Percentiles rank a stretch among this genome's conserved stretches.
Evolutionary conservation across 208 protist genomes (phyloP).

Genomic region (Leishmania tropica): DNA sequence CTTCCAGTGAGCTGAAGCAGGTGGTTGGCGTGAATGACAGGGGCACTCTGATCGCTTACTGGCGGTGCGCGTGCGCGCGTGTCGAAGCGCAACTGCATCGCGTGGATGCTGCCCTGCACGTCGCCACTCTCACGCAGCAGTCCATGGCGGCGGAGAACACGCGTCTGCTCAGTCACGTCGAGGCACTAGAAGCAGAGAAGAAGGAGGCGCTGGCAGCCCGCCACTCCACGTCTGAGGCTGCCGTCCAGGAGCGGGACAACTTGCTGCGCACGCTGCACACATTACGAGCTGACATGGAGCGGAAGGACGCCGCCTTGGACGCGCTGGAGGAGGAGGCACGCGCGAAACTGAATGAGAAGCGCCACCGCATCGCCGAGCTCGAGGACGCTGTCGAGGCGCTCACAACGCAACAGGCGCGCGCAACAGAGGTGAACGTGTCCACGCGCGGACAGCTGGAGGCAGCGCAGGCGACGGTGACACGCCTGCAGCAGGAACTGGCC

Average conservation of each 20-base stretch:
- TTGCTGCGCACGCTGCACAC: slow-evolving; percentile 77
- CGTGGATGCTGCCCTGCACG: slow-evolving; percentile 40
- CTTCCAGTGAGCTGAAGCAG: background rate
- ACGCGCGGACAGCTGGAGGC: slow-evolving; percentile 30
- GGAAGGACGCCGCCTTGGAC: slow-evolving; percentile 58
- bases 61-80: slow-evolving; percentile 24
- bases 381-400: slow-evolving; percentile 44
- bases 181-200: slow-evolving; percentile 31
- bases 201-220: slow-evolving; percentile 12
- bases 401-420: slow-evolving; percentile 20
- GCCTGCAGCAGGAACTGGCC: slow-evolving; percentile 28
- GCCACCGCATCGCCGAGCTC: slow-evolving; percentile 58
- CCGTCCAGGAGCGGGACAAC: slow-evolving; percentile 63
- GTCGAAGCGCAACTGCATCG: slow-evolving; percentile 32
- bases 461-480: slow-evolving; percentile 17
- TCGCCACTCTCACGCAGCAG: slow-evolving; percentile 39
- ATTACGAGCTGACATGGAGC: slow-evolving; percentile 57
- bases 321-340: slow-evolving; percentile 71
- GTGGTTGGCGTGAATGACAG: background rate
- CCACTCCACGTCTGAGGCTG: slow-evolving; percentile 5
- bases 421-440: slow-evolving; percentile 39
- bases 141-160: slow-evolving; percentile 58
- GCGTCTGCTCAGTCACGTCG: slow-evolving; percentile 45
- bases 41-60: slow-evolving; percentile 28
- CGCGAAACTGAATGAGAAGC: slow-evolving; percentile 76